Base-by-base conservation (phyloP, 306 rosid genomes). In the Lathyrus tuberosus region DNA sequence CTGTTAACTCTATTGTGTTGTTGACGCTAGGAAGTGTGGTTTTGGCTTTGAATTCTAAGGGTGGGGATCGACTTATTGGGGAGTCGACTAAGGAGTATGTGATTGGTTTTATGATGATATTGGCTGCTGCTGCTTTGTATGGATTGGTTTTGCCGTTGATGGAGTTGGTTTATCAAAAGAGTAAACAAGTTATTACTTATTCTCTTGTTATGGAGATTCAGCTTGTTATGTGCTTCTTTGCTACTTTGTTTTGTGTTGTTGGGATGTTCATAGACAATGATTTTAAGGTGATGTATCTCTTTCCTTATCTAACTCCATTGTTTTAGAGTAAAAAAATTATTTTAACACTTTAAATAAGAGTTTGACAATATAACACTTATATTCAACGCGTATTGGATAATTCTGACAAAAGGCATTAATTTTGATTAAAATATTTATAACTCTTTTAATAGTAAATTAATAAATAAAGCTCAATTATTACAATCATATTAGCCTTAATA, bases 231-330 rank as follows among this genome's bases (percentile, higher is more conserved):
- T 68, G 85, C 52, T 49, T 89, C 62, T 86, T 78, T 58, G 99
- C 96, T 15, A 87, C 96, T 5, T 13, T 86, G 4, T 74, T 94
- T 41, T 91, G 96, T 75, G 47, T 75, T 1, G 18, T 89, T 8
- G 99, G 99, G 10, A 91, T 94, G 99, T 15, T 91, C 0, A 73
- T 87, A 61, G 74, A 94, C 79, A 75, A 94, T 4, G 97, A 94
- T 77, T 89, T 91, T 69, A 61, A 91, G 96, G 99, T 77, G 8
- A 53, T 53, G 4, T 62, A 0, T 59, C 8, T 28, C 26, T 33
- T 15, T 74, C 31, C 15, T 2, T 44, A 14, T 10, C 77, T 17
- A 22, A 13, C 14, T 20, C 13, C 28, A 0, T 15, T 59, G 10
- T 30, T 28, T 1, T 31, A 0, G 5, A 20, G 22, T 20, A 20